Base-by-base conservation (phyloP, 306 rosid genomes). In the Canavalia ensiformis region DNA sequence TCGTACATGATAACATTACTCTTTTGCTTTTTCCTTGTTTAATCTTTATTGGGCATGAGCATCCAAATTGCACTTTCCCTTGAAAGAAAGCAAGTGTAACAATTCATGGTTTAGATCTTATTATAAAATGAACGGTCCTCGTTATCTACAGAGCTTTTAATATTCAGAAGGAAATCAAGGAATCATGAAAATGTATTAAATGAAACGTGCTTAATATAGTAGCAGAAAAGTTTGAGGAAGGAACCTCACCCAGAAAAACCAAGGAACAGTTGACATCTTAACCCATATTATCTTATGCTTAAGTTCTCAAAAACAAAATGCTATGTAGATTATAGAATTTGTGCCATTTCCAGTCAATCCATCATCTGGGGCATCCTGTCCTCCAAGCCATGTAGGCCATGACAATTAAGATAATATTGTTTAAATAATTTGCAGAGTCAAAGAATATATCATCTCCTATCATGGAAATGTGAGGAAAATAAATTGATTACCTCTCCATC, bases 61-160 rank as follows among this genome's bases (percentile, higher is more conserved):
- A 65, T 66, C 83, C 29, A 44, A 77, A 54, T 60, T 60, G 74
- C 49, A 37, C 35, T 65, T 45, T 47, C 64, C 49, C 63, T 58
- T 13, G 6, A 83, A 62, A 68, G 59, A 85, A 87, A 83, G 57
- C 74, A n/a, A 13, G 58, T 59, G 58, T 12, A 64, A 60, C 71
- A 4, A 6, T 37, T 25, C 12, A 37, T 64, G 37, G 72, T 56
- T 55, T 30, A 75, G 71, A 78, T 72, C 4, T 51, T 50, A 9
- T 18, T 18, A 18, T 18, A 18, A 72, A 41, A 52, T 7, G 91
- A 84, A 84, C 10, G 91, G 90, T 56, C 65, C 46, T 58, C 28
- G n/a, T 84, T 47, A 67, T 72, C 75, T 44, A 12, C 66, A 30
- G 8, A 75, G 74, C 56, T 51, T 39, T 7, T 4, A 8, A 45